These are phyloP conservation scores for Allodekkera sacchari DNA, from an alignment of 805 yeast species.

Conservation along the genomic window DNA sequence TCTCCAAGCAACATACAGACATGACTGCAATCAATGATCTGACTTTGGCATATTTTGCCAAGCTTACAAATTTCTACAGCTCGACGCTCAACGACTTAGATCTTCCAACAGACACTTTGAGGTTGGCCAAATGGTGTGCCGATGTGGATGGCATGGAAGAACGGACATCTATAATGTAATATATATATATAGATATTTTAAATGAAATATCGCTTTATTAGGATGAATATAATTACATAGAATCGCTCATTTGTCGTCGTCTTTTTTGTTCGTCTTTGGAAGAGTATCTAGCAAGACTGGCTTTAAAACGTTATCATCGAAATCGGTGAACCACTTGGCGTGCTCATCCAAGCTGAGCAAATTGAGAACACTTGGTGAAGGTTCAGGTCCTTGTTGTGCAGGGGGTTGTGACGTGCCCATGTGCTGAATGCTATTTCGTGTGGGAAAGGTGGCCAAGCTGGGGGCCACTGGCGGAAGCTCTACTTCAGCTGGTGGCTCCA, in stretches of 20 bases:
- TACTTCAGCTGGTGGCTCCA: constrained; percentile 26
- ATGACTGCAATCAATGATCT: constrained; percentile 54
- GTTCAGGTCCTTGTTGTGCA: constrained; percentile 2
- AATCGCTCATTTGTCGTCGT: constrained; percentile 4
- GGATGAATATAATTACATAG: not conserved
- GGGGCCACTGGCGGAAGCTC: constrained; percentile 26
- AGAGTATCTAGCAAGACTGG: constrained; percentile 75
- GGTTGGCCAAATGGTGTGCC: constrained; percentile 64
- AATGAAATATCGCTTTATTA: constrained; percentile 2
- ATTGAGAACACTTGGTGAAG: constrained; percentile 5
- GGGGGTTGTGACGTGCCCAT: constrained; percentile 18
- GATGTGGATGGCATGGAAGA: constrained; percentile 53
- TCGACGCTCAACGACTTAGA: constrained; percentile 56
- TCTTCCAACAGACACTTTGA: constrained; percentile 53
- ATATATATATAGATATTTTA: not conserved
- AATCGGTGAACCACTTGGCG: constrained; percentile 85
- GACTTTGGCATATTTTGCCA: constrained; percentile 54
- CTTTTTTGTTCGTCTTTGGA: constrained; percentile 17
- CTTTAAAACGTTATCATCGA: constrained; percentile 89
- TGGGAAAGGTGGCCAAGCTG: constrained; percentile 15
- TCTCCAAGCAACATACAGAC: constrained; percentile 24
- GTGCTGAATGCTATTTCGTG: too few species aligned
- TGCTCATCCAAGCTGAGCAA: constrained; percentile 50
- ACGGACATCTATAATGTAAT: constrained; percentile 10
- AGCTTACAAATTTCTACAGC: constrained; percentile 57